Percentiles rank a stretch among this genome's conserved stretches.
These are phyloP conservation scores for Boechera divaricarpa DNA, from an alignment of 345 rosid species.

Conservation along the genomic window DNA sequence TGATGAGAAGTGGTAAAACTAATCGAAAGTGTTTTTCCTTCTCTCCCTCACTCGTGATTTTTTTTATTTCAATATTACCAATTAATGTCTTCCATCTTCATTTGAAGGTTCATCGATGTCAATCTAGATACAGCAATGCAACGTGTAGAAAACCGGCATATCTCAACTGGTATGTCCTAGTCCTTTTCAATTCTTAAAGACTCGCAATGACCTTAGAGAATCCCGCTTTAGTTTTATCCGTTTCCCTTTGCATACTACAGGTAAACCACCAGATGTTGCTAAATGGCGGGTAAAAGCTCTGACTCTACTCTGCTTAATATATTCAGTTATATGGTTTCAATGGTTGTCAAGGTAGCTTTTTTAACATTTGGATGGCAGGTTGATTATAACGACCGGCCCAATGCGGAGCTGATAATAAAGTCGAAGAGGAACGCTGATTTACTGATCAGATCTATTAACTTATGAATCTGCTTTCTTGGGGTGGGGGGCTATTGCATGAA, in stretches of 20 bases:
- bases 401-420: constrained; percentile 79
- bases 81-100: constrained; percentile 19
- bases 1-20: constrained; percentile 87
- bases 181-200: neutral
- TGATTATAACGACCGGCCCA: constrained; percentile 78
- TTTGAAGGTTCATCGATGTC: constrained; percentile 76
- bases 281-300: constrained; percentile 71
- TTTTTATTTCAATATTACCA: neutral
- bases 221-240: neutral
- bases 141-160: constrained; percentile 75
- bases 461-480: constrained; percentile 31
- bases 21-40: neutral
- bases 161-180: constrained; percentile 63
- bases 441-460: constrained; percentile 60
- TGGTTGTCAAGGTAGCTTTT: neutral
- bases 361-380: constrained; percentile 56
- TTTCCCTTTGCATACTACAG: constrained; percentile 44
- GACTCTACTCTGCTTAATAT: neutral
- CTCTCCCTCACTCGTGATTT: neutral
- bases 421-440: constrained; percentile 78
- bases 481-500: neutral
- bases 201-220: constrained; percentile 4
- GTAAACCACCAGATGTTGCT: constrained; percentile 79
- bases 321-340: neutral
- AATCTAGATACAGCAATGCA: constrained; percentile 78